Base-by-base conservation (phyloP, 2,329 filamentous ascomycete genomes). In the Verticillium nonalfalfae region DNA sequence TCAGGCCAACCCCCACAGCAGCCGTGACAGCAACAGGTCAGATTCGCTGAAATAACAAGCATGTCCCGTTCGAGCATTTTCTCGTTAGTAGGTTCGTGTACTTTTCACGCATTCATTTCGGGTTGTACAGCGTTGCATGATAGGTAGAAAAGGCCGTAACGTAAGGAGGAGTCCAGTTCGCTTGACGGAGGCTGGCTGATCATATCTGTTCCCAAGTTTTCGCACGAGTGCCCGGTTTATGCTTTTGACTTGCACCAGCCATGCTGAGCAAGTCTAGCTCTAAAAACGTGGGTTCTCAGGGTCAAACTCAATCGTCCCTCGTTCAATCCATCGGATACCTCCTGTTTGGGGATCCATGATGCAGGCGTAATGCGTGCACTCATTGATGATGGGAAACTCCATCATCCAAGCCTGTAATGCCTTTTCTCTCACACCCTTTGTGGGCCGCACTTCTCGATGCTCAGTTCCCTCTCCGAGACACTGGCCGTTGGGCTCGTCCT, bases 311-410 rank as follows among this genome's bases (percentile, higher is more conserved):
- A 58, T 55, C 40, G 34, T 52, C 10, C 58, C 60, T 4, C 58
- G 60, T 35, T 67, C 62, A 9, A 79, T 66, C 78, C 80, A 85
- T 14, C 73, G 68, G 26, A 86, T 72, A 13, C 72, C 71, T 0
- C 83, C 83, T 14, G 68, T 69, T 6, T 63, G 68, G 3, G 85
- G 80, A 71, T 87, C 84, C 79, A 88, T 79, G 34, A 88, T 71
- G 21, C 78, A 78, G 4, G 79, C 78, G 70, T 82, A 88, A 70
- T 88, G 84, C 2, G 83, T 86, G 39, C 74, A 75, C 60, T 85
- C 80, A 66, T 86, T 87, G 15, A 78, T 78, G 3, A 82, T 81
- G 0, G 85, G 85, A 62, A 79, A 82, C 14, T 72, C 72, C 26
- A 73, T 72, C 9, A 85, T 72, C 83, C 84, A 84, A 11, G 71